Conservation (phyloP, 148 eudicot species). For the Dysphania ambrosioides region DNA sequence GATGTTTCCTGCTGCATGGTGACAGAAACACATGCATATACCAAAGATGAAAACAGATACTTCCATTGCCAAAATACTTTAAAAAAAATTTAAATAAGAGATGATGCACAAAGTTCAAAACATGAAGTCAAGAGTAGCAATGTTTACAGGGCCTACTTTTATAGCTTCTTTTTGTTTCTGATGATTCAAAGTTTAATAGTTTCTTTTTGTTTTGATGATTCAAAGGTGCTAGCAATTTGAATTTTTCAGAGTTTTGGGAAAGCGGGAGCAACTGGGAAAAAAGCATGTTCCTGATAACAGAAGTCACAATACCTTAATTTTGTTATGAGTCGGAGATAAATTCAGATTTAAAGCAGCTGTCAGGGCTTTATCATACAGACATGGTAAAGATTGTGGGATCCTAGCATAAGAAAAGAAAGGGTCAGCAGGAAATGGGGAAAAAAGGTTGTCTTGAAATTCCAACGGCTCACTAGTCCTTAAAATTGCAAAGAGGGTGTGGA, state of each 20-base stretch:
- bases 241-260: neutral
- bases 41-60: slow-evolving; percentile 12
- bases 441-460: neutral
- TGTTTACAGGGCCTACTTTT: neutral
- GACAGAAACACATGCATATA: slow-evolving; percentile 11
- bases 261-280: neutral
- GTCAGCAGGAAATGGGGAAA: neutral
- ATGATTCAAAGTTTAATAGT: neutral
- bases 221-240: neutral
- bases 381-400: slow-evolving; percentile 70
- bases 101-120: neutral
- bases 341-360: slow-evolving; percentile 61
- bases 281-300: neutral
- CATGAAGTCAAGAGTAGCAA: neutral
- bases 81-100: neutral
- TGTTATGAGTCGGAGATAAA: slow-evolving; percentile 45
- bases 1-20: slow-evolving; percentile 37
- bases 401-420: slow-evolving; percentile 33
- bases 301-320: slow-evolving; percentile 44
- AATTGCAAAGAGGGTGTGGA: slow-evolving; percentile 3
- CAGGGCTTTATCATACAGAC: slow-evolving; percentile 74
- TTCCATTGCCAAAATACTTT: neutral
- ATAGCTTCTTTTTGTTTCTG: neutral
- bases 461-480: neutral
- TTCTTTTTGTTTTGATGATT: neutral